These are phyloP conservation scores for Phaeolepiota aurea DNA, from an alignment of 768 basidiomycete genomes.

Conservation along the genomic window DNA sequence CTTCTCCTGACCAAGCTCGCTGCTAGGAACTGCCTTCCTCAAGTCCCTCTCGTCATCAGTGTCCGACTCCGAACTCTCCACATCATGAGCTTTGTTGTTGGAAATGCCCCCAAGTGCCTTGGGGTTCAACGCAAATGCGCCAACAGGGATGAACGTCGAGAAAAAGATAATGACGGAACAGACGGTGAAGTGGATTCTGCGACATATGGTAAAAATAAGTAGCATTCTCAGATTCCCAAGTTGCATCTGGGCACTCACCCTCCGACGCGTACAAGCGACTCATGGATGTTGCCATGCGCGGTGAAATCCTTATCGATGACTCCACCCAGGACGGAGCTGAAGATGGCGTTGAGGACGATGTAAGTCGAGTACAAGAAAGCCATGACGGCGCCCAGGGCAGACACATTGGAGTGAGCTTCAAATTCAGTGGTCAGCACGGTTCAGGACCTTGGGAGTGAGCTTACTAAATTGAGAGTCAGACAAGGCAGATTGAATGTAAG, in stretches of 20 bases:
- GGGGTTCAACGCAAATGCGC: slow-evolving; percentile 23
- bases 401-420: slow-evolving; percentile 18
- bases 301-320: slow-evolving; percentile 20
- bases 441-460: slow-evolving; percentile 1
- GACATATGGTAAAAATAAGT: neutral
- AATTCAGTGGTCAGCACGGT: neutral
- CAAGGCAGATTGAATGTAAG: slow-evolving; percentile 22
- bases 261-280: slow-evolving; percentile 16
- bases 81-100: no score
- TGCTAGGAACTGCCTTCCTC: slow-evolving; percentile 4
- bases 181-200: slow-evolving; percentile 20
- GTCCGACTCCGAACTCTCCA: slow-evolving; percentile 3
- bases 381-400: slow-evolving; percentile 22
- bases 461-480: slow-evolving; percentile 18
- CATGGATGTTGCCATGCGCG: slow-evolving; percentile 12
- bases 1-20: neutral
- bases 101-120: slow-evolving; percentile 13
- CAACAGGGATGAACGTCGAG: slow-evolving; percentile 20
- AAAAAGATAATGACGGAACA: slow-evolving; percentile 17
- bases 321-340: slow-evolving; percentile 20
- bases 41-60: slow-evolving; percentile 8
- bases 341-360: slow-evolving; percentile 21
- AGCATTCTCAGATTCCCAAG: neutral
- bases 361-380: slow-evolving; percentile 26
- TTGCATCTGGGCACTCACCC: slow-evolving; percentile 12